These are phyloP conservation scores for Phaeodactylum tricornutum DNA, from an alignment of 108 stramenopile species.

Conservation along the genomic window DNA sequence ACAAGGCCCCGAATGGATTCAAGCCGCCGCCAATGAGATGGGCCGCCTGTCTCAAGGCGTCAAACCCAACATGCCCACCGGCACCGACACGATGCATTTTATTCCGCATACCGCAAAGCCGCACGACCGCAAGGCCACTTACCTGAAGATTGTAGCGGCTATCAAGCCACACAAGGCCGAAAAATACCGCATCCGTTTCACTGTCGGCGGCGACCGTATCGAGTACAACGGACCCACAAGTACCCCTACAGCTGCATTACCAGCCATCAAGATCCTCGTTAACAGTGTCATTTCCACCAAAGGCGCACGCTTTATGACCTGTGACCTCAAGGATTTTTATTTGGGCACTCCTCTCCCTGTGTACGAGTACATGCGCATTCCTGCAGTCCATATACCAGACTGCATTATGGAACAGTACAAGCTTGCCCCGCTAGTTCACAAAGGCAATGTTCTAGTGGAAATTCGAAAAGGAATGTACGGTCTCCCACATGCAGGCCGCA, in stretches of 20 bases:
- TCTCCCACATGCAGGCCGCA: conserved; percentile 29
- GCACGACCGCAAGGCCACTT: conserved; percentile 5
- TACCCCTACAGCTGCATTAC: conserved; percentile 26
- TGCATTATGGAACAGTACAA: conserved; percentile 27
- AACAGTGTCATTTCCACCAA: conserved; percentile 25
- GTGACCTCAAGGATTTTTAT: conserved; percentile 34
- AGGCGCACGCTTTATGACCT: conserved; percentile 12
- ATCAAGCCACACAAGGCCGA: conserved; percentile 14
- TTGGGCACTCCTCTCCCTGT: conserved; percentile 19
- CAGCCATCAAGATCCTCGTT: conserved; percentile 27
- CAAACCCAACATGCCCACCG: conserved; percentile 12
- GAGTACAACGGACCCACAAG: conserved; percentile 16
- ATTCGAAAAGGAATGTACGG: conserved; percentile 35
- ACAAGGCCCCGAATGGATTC: conserved; percentile 10
- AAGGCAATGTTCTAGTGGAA: conserved; percentile 8
- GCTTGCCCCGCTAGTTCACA: conserved; percentile 2
- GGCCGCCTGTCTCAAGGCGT: conserved; percentile 26
- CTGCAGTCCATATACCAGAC: conserved; percentile 18
- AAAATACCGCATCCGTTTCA: conserved; percentile 7
- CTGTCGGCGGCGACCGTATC: conserved; percentile 23
- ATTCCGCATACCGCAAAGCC: conserved; percentile 8
- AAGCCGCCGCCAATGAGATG: conserved; percentile 16
- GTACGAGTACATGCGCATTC: conserved; percentile 32
- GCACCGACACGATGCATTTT: conserved; percentile 29
- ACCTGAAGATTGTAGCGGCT: conserved; percentile 8